Conservation (phyloP, 202 grass and related monocot species). For the Zizania palustris region DNA sequence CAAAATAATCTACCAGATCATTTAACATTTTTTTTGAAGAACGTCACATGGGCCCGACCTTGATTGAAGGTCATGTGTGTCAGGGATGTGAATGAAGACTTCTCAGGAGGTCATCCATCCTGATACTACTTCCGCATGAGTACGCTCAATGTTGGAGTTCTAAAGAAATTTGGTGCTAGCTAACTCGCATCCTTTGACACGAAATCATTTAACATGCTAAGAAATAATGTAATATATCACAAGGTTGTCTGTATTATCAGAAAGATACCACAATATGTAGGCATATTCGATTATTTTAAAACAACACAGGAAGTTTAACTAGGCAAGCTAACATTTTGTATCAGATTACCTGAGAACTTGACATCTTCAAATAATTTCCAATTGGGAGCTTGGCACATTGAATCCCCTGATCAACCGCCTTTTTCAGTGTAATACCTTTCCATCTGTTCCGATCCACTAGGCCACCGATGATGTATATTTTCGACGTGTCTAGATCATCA, state of each 20-base stretch:
- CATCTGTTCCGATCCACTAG: conserved; percentile 89
- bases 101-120: no score
- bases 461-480: conserved; percentile 93
- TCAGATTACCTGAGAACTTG: conserved; percentile 72
- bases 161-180: no score
- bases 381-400: conserved; percentile 83
- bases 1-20: background rate
- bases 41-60: no score
- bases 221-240: background rate
- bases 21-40: no score
- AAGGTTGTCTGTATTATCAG: background rate
- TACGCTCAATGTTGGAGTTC: no score
- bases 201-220: conserved; percentile 7
- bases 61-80: no score
- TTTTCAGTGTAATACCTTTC: conserved; percentile 86
- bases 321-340: background rate
- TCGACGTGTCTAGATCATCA: conserved; percentile 72
- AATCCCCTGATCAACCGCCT: conserved; percentile 86
- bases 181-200: no score
- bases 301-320: background rate
- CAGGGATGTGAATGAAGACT: no score
- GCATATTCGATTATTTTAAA: background rate
- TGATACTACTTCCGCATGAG: no score
- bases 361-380: conserved; percentile 87
- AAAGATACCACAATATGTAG: background rate